These are phyloP conservation scores for Coniosporium apollinis DNA, from an alignment of 495 filamentous ascomycete species.

Conservation along the genomic window DNA sequence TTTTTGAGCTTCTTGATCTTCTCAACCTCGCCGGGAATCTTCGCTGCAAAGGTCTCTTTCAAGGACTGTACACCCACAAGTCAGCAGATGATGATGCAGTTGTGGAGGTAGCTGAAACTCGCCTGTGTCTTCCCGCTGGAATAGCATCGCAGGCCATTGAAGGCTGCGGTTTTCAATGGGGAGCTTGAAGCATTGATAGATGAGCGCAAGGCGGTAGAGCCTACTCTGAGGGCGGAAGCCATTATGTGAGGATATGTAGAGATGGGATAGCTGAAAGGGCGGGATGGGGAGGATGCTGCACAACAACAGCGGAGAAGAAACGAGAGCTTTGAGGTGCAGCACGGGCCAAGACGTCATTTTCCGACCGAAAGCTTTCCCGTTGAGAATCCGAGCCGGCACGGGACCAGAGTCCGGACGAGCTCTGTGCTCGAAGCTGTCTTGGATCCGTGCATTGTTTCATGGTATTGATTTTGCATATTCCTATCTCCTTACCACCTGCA, in stretches of 20 bases:
- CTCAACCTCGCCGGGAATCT: conserved; percentile 88
- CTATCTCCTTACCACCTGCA: no score
- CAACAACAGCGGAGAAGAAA: no score
- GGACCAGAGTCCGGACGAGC: no score
- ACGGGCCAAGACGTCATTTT: no score
- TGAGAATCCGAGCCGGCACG: no score
- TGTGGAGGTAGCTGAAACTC: conserved; percentile 13
- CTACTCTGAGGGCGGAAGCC: conserved; percentile 64
- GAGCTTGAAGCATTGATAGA: conserved; percentile 43
- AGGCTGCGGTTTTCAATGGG: conserved; percentile 47
- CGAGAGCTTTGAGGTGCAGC: conserved; percentile 3
- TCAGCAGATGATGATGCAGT: conserved; percentile 14
- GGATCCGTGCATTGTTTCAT: no score
- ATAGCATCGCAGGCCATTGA: conserved; percentile 75
- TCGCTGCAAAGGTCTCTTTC: conserved; percentile 96
- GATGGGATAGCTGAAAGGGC: conserved; percentile 11
- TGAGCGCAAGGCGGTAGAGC: conserved; percentile 57
- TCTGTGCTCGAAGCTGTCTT: no score
- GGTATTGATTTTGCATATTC: no score
- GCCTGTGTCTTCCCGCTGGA: conserved; percentile 78
- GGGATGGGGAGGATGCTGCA: background rate
- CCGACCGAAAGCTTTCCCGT: no score
- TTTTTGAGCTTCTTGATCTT: conserved; percentile 97
- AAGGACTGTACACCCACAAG: conserved; percentile 46
- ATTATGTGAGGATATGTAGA: conserved; percentile 34